These are phyloP conservation scores for Alopecurus myosuroides DNA, from an alignment of 176 grass and related monocot genomes.

Conservation along the genomic window DNA sequence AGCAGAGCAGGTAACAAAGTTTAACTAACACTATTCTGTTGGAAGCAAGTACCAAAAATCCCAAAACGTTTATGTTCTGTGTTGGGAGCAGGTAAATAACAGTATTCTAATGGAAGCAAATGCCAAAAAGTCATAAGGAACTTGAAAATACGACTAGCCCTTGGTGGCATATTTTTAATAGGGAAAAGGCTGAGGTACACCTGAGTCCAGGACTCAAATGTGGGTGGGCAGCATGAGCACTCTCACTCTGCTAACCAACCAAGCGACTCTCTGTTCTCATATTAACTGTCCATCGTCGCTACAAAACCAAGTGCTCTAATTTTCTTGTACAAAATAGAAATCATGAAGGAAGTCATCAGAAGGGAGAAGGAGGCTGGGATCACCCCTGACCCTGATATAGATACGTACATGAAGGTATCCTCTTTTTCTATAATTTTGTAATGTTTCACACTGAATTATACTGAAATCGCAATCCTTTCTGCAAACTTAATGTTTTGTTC, in stretches of 20 bases:
- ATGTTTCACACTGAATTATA: background rate
- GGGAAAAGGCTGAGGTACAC: too few species aligned
- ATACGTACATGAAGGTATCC: slow-evolving; percentile 82
- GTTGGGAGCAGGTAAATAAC: background rate
- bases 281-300: background rate
- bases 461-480: background rate
- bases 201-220: too few species aligned
- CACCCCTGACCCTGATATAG: slow-evolving; percentile 63
- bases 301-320: background rate
- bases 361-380: slow-evolving; percentile 76
- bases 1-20: slow-evolving; percentile 25
- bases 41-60: background rate
- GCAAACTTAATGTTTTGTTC: background rate
- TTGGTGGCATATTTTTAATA: too few species aligned
- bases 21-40: background rate
- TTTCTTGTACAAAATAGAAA: slow-evolving; percentile 9
- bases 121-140: background rate
- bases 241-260: too few species aligned
- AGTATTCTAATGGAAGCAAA: background rate
- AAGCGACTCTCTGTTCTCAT: too few species aligned
- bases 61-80: background rate
- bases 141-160: background rate
- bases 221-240: too few species aligned
- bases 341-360: slow-evolving; percentile 68
- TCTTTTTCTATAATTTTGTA: background rate